Evolutionary conservation across 371 early-diverging fungal species (phyloP), one percentile per base, ranked within the genome.

Genomic region (Apophysomyces sp.): DNA sequence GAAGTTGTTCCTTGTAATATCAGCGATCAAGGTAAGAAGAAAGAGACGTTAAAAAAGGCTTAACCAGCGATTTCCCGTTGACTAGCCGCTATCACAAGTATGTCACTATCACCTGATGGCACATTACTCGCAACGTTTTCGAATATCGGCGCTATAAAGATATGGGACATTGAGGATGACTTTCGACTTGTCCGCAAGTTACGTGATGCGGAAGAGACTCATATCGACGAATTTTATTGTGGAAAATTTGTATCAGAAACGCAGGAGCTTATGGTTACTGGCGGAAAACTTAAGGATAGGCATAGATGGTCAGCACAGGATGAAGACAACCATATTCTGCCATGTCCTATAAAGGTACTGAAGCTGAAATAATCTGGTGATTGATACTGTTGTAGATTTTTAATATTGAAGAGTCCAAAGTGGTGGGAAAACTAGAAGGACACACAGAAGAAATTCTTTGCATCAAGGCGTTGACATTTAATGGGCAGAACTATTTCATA

Each of bases 221-320:
- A 92, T 57, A 92, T 93, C 63, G 94, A 93, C 65, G 94, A 93
- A 65, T 91, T 87, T 62, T 92, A 87, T 55, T 83, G 85, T n/a
- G 93, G 93, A 32, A 76, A 82, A 24, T 92, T 92, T 56, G 73
- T 72, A 12, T 80, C 82, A 4, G 67, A 80, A 11, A 29, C 44
- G 9, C 57, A 60, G 26, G 51, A 28, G 15, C 36, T 60, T 15
- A 41, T 66, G 39, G 57, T 57, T 3, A 52, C 61, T 15, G 66
- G 66, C 13, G 66, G 66, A 51, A 66, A 66, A 28, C 78, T 88
- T 32, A 94, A 94, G 68, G 92, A 94, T 65, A 81, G 92, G 27
- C 80, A 83, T 60, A 74, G 83, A 44, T 94, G 94, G 94, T 89
- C 89, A 5, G 83, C 82, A 39, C 86, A 84, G 30, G 94, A 94